These are phyloP conservation scores for Wickerhamiella parazyma DNA, from an alignment of 805 yeast species.

Conservation along the genomic window DNA sequence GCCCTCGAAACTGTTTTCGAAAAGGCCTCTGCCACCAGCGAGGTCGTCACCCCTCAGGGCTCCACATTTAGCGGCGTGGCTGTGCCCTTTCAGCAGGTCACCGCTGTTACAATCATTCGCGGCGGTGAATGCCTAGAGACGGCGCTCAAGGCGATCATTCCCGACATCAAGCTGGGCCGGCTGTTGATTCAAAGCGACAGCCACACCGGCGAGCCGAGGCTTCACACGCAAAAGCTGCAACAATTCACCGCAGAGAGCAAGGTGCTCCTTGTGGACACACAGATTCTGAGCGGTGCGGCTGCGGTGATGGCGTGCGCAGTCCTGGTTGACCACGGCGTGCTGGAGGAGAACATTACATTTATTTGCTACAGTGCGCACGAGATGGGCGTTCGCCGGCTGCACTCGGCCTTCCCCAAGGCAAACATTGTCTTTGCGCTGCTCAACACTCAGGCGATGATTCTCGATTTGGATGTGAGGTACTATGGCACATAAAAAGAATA, in stretches of 20 bases:
- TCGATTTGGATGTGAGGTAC: conserved; percentile 64
- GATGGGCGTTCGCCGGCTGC: conserved; percentile 57
- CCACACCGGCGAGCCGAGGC: conserved; percentile 83
- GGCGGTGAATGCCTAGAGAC: conserved; percentile 89
- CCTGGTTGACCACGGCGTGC: conserved; percentile 64
- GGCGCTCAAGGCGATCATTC: conserved; percentile 60
- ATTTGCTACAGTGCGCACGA: conserved; percentile 67
- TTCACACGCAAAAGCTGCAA: conserved; percentile 73
- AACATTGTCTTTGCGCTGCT: conserved; percentile 56
- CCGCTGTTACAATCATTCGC: conserved; percentile 69
- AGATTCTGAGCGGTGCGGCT: conserved; percentile 83
- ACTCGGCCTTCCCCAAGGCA: conserved; percentile 60
- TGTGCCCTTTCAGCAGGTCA: conserved; percentile 33
- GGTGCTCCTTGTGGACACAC: conserved; percentile 71
- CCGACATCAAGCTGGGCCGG: conserved; percentile 71
- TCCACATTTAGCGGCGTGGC: conserved; percentile 21
- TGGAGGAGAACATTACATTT: conserved; percentile 46
- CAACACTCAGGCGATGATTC: conserved; percentile 39
- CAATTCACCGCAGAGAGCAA: conserved; percentile 21
- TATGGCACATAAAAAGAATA: conserved; percentile 43
- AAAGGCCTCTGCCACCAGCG: conserved; percentile 20
- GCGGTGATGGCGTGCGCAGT: conserved; percentile 90
- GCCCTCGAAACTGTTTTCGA: conserved; percentile 41
- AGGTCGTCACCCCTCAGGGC: conserved; percentile 35
- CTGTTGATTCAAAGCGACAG: conserved; percentile 78